Percentiles rank a stretch among this genome's conserved stretches.
Evolutionary conservation across 2,329 filamentous ascomycete species (phyloP).

Genomic region (Colletotrichum sp.): DNA sequence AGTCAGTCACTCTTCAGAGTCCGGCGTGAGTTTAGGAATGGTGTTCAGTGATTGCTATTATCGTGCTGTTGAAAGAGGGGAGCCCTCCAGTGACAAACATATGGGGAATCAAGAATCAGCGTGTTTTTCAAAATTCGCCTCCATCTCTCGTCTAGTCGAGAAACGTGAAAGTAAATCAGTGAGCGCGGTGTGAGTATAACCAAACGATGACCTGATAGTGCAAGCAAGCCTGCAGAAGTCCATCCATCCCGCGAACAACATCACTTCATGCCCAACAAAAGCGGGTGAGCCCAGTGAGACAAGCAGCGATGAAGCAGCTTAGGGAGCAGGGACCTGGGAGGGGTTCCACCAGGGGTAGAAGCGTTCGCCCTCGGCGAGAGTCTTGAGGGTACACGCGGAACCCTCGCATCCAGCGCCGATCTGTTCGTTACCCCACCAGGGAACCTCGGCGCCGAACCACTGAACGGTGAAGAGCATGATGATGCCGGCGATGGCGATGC

Average conservation of each 20-base stretch:
- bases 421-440: slow-evolving; percentile 34
- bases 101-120: slow-evolving; percentile 1
- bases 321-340: slow-evolving; percentile 12
- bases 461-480: slow-evolving; percentile 35
- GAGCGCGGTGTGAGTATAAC: neutral
- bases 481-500: slow-evolving; percentile 35
- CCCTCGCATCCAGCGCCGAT: slow-evolving; percentile 27
- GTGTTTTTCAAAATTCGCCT: neutral
- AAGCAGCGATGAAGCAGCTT: neutral
- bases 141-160: neutral
- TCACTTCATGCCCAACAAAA: slow-evolving; percentile 4
- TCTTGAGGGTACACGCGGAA: slow-evolving; percentile 25
- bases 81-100: neutral
- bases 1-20: neutral
- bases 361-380: slow-evolving; percentile 35
- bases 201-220: neutral
- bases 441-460: slow-evolving; percentile 25
- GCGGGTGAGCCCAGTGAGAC: slow-evolving; percentile 7
- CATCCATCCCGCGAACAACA: neutral
- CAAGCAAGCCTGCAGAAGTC: neutral
- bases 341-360: slow-evolving; percentile 40
- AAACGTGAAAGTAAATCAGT: neutral
- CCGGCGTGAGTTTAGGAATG: neutral
- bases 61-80: neutral
- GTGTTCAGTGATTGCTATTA: neutral